These are phyloP conservation scores for Nicotiana obtusifolia DNA, from an alignment of 257 asterid species.

Conservation along the genomic window DNA sequence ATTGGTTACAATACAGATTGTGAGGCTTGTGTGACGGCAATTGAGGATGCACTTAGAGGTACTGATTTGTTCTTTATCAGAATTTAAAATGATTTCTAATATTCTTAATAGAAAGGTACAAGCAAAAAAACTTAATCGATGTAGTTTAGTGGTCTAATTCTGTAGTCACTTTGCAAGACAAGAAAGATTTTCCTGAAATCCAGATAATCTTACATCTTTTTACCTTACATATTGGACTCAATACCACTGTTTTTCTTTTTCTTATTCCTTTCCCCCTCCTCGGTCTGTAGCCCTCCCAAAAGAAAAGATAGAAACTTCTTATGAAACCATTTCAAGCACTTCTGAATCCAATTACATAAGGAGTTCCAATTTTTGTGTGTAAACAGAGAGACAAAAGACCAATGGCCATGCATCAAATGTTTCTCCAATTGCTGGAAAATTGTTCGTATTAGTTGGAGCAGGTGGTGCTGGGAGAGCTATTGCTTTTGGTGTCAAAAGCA, in stretches of 20 bases:
- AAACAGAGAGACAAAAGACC: conserved; percentile 25
- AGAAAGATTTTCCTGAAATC: neutral
- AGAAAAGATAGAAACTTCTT: neutral
- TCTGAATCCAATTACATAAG: neutral
- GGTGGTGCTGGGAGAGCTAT: conserved; percentile 83
- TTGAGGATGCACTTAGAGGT: conserved; percentile 64
- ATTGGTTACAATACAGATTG: conserved; percentile 74
- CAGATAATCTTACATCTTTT: neutral
- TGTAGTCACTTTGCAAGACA: neutral
- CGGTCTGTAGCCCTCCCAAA: neutral
- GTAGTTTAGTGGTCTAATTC: neutral
- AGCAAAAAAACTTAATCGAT: neutral
- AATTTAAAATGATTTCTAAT: neutral
- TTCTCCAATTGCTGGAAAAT: conserved; percentile 58
- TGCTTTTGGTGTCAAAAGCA: conserved; percentile 65
- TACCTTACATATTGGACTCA: neutral
- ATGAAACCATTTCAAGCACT: neutral
- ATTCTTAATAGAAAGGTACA: neutral
- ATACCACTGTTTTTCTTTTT: neutral
- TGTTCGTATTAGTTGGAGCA: conserved; percentile 68
- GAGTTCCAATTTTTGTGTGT: neutral
- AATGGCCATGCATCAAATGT: conserved; percentile 25
- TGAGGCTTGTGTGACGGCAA: conserved; percentile 60
- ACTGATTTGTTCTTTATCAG: neutral
- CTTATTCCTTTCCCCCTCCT: neutral